Conservation (phyloP, 1,139 yeast genomes). For the Candida dubliniensis region DNA sequence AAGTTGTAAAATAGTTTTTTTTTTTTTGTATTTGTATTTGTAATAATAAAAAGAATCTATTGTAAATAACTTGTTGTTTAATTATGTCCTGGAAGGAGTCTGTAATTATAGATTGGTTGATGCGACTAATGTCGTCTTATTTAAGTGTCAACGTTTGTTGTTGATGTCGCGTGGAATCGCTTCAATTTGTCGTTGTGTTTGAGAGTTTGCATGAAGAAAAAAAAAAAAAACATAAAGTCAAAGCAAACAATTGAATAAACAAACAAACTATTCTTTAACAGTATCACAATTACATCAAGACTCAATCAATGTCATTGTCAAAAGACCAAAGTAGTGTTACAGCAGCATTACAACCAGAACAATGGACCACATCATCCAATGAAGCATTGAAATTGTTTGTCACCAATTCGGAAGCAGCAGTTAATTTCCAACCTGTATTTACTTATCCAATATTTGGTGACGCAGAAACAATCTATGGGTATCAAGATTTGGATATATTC, state of each 20-base stretch:
- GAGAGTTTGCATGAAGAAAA: no score
- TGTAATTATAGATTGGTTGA: background rate
- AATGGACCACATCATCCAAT: constrained; percentile 70
- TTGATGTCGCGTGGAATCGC: background rate
- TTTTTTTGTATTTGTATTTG: background rate
- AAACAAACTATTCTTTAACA: background rate
- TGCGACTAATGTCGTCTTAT: background rate
- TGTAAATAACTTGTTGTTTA: background rate
- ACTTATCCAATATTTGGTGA: constrained; percentile 95
- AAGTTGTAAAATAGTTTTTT: constrained; percentile 4
- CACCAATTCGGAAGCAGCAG: constrained; percentile 57
- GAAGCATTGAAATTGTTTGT: constrained; percentile 55
- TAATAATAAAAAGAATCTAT: background rate
- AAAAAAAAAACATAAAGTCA: no score
- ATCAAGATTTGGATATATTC: constrained; percentile 57
- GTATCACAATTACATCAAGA: background rate
- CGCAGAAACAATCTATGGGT: constrained; percentile 86
- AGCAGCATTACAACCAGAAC: constrained; percentile 46
- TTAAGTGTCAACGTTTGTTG: background rate
- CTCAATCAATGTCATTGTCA: background rate
- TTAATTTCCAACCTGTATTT: constrained; percentile 65
- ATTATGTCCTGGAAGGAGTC: no score
- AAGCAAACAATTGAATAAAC: constrained; percentile 1
- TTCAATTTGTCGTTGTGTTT: background rate
- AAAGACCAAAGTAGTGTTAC: constrained; percentile 3